Base-by-base conservation (phyloP, 768 basidiomycete species). In the Daedaleopsis nitida region DNA sequence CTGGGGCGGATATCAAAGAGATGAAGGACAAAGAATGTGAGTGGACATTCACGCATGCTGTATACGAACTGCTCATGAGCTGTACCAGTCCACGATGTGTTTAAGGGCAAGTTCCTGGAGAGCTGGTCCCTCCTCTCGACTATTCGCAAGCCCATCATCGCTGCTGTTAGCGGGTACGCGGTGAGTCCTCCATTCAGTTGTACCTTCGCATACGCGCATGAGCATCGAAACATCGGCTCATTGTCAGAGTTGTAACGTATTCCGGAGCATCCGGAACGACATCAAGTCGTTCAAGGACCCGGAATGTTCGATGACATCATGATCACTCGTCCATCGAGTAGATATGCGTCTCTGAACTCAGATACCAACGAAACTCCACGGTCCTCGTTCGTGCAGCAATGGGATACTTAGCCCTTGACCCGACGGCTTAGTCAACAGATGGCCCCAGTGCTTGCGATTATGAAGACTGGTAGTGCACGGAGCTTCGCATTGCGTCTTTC, bases 1-100 rank as follows among this genome's bases (percentile, higher is more conserved):
- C 95, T 68, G 95, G 96, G 3, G 96, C 96, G 21, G 96, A 99
- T 75, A 98, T 99, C 77, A 98, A 97, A 78, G 95, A 98, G 77
- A 98, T 98, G 96, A 95, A 94, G 75, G 92, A 96, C 77, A 95
- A 95, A 76, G 78, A 87, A 60, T 97, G 94, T 94, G 69, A 70
- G 85, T 75, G 5, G 16, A 27, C 19, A 34, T 17, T 44, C 3
- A 11, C 16, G 23, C 23, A 37, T 12, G 21, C 0, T 5, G 8
- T 34, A n/a, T 43, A 17, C 5, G 10, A 10, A 2, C 9, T 19
- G 12, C 32, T 76, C 74, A 27, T 43, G 65, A 76, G 71, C 5
- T 74, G 76, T 11, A 74, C 76, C 69, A 94, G 93, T 87, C 70
- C 79, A 89, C n/a, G 92, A 96, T 59, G 94, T 87, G 1, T 98